Evolutionary conservation across 768 basidiomycete genomes (phyloP), one percentile per base, ranked within the genome.

Genomic region (Phylloporus sp.): DNA sequence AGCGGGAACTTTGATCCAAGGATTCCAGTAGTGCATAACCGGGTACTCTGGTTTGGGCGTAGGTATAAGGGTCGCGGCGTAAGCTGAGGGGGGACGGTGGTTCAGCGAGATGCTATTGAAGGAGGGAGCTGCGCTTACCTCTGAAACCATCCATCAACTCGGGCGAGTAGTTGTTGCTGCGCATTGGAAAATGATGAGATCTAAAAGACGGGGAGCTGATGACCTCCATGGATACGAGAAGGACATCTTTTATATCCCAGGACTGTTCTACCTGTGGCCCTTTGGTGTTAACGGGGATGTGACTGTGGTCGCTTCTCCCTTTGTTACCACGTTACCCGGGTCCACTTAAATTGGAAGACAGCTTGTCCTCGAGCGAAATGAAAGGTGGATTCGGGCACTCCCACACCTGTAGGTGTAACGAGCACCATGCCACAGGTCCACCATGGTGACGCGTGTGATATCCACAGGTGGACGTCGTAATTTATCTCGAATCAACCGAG

Each of bases 21-120:
- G n/a, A n/a, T n/a, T n/a, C n/a, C n/a, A n/a, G 4, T 44, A 29
- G n/a, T 57, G 57, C 13, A 59, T 3, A 11, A 46, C 21, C 1
- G 14, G 20, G 26, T 60, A 59, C 21, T 48, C 38, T 2, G 44
- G 54, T 20, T n/a, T 17, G 1, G 23, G 23, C 0, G 41, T 15
- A 10, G 50, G 41, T 15, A 22, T 46, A 17, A 57, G 37, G 38
- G 31, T 46, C 6, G 41, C 31, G 1, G 45, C 48, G 24, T 50
- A 46, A 17, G 46, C 57, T 60, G 23, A 5, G 9, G 13, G 32
- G 18, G 3, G 26, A 3, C 5, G 4, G 26, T 20, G 10, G 1
- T 33, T 52, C 20, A 56, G 21, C 24, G 6, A 24, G 5, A 11
- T 3, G 18, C 3, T 15, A 24, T 17, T 14, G 15, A 21, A 5